Base-by-base conservation (phyloP, 139 green algal genomes). In the Picochlorum sp. region DNA sequence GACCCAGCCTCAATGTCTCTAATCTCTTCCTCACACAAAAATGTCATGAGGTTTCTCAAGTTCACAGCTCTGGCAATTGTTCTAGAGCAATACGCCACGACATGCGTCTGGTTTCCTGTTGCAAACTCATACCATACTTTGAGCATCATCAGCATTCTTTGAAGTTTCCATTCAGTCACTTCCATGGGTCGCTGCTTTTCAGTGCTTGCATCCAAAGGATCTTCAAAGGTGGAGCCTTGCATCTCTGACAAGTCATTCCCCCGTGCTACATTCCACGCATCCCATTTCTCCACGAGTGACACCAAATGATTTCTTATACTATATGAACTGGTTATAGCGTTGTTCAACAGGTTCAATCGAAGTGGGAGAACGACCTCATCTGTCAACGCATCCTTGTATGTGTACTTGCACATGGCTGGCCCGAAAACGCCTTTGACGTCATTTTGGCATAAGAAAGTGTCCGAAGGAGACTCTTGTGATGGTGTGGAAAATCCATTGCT, bases 101-200 rank as follows among this genome's bases (percentile, higher is more conserved):
- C 47, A 54, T 54, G 47, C 6, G 47, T 54, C 47, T 54, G 47
- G 7, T 10, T 20, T 20, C 47, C 47, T 20, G 11, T 54, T 21
- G 47, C 47, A 54, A 54, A 54, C 47, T 54, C 47, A 21, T 54
- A 21, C 47, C 16, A 54, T 26, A 54, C n/a, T 54, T 21, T 20
- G 0, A 54, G 47, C 8, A 54, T 54, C 47, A 54, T 24, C 11
- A 54, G 4, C 47, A 54, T 54, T 21, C 47, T 54, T 13, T 54
- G 47, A 13, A 8, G n/a, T 21, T 54, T 54, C 47, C 47, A 54
- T 26, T 20, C n/a, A 9, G n/a, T 54, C 11, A 26, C 1, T 26
- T 54, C 47, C 16, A 54, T 54, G 0, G 47, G 47, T 13, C 47
- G 11, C 11, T 54, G 47, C 47, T 54, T 54, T 21, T 54, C 47